Percentiles rank a stretch among this genome's conserved stretches.
These are phyloP conservation scores for Kwoniella bestiolae DNA, from an alignment of 768 basidiomycete genomes.

Conservation along the genomic window DNA sequence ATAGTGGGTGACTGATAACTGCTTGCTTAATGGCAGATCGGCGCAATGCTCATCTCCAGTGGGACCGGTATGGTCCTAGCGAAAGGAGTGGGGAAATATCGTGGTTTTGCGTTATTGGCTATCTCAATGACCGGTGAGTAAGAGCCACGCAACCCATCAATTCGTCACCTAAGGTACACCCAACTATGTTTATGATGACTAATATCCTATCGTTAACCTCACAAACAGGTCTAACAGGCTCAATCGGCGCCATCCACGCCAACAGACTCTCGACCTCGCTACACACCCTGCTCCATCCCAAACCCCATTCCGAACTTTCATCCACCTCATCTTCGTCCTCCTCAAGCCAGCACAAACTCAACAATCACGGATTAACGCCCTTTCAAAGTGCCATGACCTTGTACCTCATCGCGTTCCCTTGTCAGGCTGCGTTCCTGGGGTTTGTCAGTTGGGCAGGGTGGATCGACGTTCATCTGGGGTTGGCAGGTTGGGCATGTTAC, in stretches of 20 bases:
- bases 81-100: constrained; percentile 80
- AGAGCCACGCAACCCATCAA: no score
- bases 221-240: constrained; percentile 74
- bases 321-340: constrained; percentile 3
- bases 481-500: constrained; percentile 73
- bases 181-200: no score
- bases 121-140: constrained; percentile 80
- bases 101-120: constrained; percentile 84
- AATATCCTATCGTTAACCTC: constrained; percentile 3
- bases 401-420: constrained; percentile 74
- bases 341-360: background rate
- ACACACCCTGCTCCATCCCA: constrained; percentile 61
- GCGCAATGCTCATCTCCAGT: constrained; percentile 65
- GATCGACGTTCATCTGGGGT: constrained; percentile 72
- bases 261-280: constrained; percentile 88
- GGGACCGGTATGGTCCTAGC: constrained; percentile 91
- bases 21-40: constrained; percentile 41
- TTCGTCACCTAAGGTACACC: no score
- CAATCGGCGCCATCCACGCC: constrained; percentile 83
- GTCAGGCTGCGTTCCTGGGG: constrained; percentile 74
- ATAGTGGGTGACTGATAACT: background rate
- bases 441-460: constrained; percentile 73
- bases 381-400: constrained; percentile 62
- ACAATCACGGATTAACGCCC: constrained; percentile 57
- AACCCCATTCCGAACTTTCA: constrained; percentile 9